phyloP scores from a whole-genome alignment of 768 basidiomycete species.

The Tulasnella sp. region DNA sequence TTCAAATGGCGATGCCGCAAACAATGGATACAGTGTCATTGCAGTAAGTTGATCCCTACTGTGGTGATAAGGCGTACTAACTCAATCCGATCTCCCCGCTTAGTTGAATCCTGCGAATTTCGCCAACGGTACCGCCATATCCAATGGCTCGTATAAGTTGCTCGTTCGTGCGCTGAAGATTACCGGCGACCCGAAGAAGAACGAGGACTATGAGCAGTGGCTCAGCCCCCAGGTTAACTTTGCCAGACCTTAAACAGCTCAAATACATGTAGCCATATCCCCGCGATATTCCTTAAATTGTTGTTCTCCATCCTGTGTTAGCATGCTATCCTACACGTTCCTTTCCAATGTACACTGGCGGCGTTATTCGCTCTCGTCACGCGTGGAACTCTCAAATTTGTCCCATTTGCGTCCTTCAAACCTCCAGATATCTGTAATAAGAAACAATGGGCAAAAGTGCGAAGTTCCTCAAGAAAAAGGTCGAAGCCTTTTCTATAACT shows the following conservation, averaged over 20 bases:
- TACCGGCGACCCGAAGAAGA: conserved; percentile 36
- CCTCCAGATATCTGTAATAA: not conserved
- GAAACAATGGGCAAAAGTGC: not conserved
- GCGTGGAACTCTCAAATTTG: not conserved
- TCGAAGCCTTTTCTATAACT: not conserved
- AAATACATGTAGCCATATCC: not conserved
- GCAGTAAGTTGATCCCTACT: not conserved
- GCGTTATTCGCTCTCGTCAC: not conserved
- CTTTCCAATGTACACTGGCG: not conserved
- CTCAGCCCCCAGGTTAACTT: conserved; percentile 32
- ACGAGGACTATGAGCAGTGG: conserved; percentile 42
- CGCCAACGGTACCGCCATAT: not conserved
- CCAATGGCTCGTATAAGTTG: conserved; percentile 17
- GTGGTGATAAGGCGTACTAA: not conserved
- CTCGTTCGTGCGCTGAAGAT: conserved; percentile 33
- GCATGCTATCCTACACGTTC: not conserved
- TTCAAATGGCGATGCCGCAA: not conserved
- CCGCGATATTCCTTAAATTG: not conserved
- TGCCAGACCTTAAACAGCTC: not conserved
- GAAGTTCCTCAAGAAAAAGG: conserved; percentile 2
- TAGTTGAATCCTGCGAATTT: not conserved
- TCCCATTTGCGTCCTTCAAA: not conserved
- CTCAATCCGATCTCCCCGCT: not conserved
- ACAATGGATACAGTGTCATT: not conserved
- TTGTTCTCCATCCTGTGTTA: not conserved